These are phyloP conservation scores for Kodamaea sagamina DNA, from an alignment of 805 yeast species.

Conservation along the genomic window DNA sequence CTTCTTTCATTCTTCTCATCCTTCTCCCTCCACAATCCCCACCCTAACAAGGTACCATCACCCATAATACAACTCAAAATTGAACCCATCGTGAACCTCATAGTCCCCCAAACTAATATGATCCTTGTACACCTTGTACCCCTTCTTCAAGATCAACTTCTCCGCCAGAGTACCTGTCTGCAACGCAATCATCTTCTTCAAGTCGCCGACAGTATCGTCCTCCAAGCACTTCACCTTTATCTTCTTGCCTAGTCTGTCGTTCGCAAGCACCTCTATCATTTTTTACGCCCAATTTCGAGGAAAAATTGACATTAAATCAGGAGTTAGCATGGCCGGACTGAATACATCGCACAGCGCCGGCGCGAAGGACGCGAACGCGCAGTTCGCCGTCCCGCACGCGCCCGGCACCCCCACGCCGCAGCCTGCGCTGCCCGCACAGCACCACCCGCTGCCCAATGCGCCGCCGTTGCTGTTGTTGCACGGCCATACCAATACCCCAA, in stretches of 20 bases:
- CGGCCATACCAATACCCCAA: conserved; percentile 1
- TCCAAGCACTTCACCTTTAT: conserved; percentile 85
- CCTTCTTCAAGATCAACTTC: conserved; percentile 74
- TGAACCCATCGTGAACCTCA: conserved; percentile 88
- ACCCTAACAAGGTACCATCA: conserved; percentile 3
- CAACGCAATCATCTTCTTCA: conserved; percentile 77
- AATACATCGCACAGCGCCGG: not conserved
- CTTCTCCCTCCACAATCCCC: not conserved
- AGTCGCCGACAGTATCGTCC: conserved; percentile 85
- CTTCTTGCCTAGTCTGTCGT: conserved; percentile 77
- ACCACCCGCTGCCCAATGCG: not conserved
- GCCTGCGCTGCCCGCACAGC: not conserved
- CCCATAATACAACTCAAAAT: conserved; percentile 78
- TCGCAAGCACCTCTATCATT: conserved; percentile 46
- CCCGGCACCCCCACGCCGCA: not conserved
- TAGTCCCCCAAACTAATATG: conserved; percentile 93
- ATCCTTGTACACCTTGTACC: conserved; percentile 80
- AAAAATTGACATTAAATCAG: not conserved
- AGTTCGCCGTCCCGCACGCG: not conserved
- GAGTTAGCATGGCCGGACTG: conserved; percentile 1
- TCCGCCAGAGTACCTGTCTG: conserved; percentile 79
- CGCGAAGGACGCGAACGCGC: not conserved
- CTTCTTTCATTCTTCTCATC: not conserved
- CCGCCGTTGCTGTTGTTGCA: conserved; percentile 1
- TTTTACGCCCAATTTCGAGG: not conserved